These are phyloP conservation scores for Globisporangium mamillatum DNA, from an alignment of 352 stramenopile species.

Conservation along the genomic window DNA sequence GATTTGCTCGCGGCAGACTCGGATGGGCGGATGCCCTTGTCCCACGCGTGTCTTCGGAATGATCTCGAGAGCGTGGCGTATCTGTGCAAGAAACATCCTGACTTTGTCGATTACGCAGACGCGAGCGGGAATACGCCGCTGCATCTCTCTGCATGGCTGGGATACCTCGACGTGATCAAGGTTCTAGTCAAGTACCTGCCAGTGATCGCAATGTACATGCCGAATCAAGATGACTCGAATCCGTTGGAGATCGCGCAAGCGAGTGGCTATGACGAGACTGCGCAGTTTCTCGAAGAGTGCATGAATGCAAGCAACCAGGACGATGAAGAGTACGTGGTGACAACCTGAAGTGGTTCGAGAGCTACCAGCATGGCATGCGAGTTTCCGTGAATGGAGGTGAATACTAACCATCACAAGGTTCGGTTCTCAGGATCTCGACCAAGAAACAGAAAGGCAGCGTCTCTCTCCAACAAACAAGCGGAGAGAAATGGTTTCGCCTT, in stretches of 20 bases:
- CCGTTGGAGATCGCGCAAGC: constrained; percentile 38
- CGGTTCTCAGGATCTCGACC: not conserved
- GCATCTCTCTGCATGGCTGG: constrained; percentile 54
- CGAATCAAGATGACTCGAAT: constrained; percentile 49
- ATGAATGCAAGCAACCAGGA: constrained; percentile 8
- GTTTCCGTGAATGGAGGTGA: not conserved
- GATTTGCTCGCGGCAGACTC: constrained; percentile 53
- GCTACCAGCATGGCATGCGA: not conserved
- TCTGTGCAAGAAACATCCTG: constrained; percentile 44
- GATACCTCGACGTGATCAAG: constrained; percentile 26
- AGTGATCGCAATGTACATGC: constrained; percentile 46
- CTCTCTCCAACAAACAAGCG: not conserved
- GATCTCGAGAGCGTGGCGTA: constrained; percentile 51
- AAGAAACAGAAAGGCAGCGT: not conserved
- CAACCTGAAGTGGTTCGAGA: not conserved
- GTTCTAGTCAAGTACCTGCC: constrained; percentile 40
- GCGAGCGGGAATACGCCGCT: constrained; percentile 60
- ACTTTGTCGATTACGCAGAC: constrained; percentile 75
- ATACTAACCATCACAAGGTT: not conserved
- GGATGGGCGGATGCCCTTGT: constrained; percentile 57
- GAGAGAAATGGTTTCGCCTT: constrained; percentile 5
- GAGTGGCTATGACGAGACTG: constrained; percentile 23
- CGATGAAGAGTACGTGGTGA: not conserved
- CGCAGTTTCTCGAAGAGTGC: constrained; percentile 20
- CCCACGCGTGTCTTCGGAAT: constrained; percentile 54